These are phyloP conservation scores for Chaetomiaceae sp. DNA, from an alignment of 2,329 filamentous ascomycete species.

Conservation along the genomic window DNA sequence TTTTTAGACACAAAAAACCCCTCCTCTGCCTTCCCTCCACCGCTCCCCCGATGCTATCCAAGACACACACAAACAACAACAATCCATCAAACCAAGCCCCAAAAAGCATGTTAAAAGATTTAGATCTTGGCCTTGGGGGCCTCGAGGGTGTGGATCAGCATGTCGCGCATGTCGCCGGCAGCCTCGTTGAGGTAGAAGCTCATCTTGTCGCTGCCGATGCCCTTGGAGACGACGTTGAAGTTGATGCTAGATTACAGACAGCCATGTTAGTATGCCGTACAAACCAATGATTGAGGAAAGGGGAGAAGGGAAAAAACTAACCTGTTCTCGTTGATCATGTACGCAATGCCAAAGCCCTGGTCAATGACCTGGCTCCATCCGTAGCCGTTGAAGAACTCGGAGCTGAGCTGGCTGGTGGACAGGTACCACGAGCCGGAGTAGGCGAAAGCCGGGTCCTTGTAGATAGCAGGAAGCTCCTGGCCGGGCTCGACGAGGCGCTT, in stretches of 20 bases:
- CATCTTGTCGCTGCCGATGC: slow-evolving; percentile 85
- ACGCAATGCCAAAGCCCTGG: slow-evolving; percentile 92
- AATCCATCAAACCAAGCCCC: too few relatives aligned
- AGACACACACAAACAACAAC: neutral
- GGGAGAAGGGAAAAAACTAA: slow-evolving; percentile 35
- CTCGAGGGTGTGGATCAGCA: slow-evolving; percentile 76
- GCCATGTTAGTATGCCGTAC: neutral
- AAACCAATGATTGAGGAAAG: neutral
- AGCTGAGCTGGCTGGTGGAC: slow-evolving; percentile 82
- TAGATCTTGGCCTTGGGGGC: slow-evolving; percentile 84
- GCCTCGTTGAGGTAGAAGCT: slow-evolving; percentile 95
- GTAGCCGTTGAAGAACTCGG: slow-evolving; percentile 98
- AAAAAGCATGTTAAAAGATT: too few relatives aligned
- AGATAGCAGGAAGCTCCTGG: slow-evolving; percentile 77
- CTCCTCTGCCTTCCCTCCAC: too few relatives aligned
- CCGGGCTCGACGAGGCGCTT: slow-evolving; percentile 82
- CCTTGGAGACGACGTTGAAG: slow-evolving; percentile 97
- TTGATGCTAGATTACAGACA: slow-evolving; percentile 60
- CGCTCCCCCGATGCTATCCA: too few relatives aligned
- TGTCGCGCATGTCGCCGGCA: slow-evolving; percentile 79
- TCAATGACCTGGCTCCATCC: slow-evolving; percentile 98
- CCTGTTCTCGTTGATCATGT: slow-evolving; percentile 99
- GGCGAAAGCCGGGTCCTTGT: slow-evolving; percentile 75
- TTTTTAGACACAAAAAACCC: neutral
- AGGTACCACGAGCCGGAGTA: slow-evolving; percentile 90